Conservation (phyloP, 345 rosid species). For the Noccaea caerulescens region DNA sequence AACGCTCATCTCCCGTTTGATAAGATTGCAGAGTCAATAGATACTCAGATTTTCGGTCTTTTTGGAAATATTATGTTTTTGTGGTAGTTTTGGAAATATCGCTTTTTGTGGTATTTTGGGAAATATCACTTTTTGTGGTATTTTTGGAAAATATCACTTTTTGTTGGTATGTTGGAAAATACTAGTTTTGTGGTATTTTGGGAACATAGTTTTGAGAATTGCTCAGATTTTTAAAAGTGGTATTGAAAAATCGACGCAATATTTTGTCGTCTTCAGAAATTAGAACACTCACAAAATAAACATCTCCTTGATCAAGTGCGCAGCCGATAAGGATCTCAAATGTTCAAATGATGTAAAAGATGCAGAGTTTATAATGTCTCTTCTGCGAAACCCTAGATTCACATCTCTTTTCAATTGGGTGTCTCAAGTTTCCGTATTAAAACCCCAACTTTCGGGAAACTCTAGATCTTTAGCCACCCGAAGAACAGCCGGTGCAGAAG, state of each 20-base stretch:
- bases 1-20: no score
- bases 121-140: no score
- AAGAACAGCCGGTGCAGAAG: constrained; percentile 11
- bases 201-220: no score
- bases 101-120: no score
- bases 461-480: constrained; percentile 55
- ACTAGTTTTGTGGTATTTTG: no score
- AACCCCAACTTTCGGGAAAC: constrained; percentile 37
- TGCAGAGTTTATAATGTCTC: constrained; percentile 2
- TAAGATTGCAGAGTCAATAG: no score
- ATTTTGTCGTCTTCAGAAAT: not conserved
- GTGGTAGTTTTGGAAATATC: no score
- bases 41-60: no score
- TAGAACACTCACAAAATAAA: not conserved
- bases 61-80: no score
- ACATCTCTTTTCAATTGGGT: constrained; percentile 53
- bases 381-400: constrained; percentile 45
- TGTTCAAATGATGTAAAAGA: not conserved
- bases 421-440: constrained; percentile 35
- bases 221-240: no score
- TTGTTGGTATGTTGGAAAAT: no score
- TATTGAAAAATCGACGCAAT: not conserved
- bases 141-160: no score
- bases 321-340: not conserved
- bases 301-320: not conserved